phyloP scores from a whole-genome alignment of 257 asterid genomes.

The Handroanthus guayacan region DNA sequence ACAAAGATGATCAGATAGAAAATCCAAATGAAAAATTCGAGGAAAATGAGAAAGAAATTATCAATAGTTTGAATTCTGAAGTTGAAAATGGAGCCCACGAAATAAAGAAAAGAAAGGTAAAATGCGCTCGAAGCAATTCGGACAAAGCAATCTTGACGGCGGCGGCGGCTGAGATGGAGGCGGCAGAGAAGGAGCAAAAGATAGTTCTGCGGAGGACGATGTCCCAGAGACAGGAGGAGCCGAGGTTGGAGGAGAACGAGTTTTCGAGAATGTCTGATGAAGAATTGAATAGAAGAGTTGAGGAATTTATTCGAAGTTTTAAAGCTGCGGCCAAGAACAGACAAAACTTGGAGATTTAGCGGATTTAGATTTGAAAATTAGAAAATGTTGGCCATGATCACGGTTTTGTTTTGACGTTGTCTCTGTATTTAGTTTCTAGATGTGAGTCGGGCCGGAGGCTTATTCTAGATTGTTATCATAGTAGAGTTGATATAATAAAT shows the following conservation, averaged over 20 bases:
- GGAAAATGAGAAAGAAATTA: neutral
- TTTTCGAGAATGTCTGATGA: conserved; percentile 66
- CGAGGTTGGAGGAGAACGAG: conserved; percentile 48
- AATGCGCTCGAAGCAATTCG: conserved; percentile 43
- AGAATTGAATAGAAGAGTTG: conserved; percentile 66
- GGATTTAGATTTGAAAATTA: conserved; percentile 20
- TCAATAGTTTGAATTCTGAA: too few species aligned
- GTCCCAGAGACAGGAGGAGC: conserved; percentile 42
- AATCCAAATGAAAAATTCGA: neutral
- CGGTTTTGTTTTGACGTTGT: conserved; percentile 9
- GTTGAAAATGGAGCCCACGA: neutral
- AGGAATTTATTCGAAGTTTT: conserved; percentile 64
- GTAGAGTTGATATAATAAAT: neutral
- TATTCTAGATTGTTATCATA: neutral
- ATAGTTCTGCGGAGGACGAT: conserved; percentile 40
- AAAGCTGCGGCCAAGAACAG: conserved; percentile 55
- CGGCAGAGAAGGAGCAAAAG: conserved; percentile 22
- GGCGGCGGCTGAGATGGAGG: neutral
- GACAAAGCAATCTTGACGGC: conserved; percentile 28
- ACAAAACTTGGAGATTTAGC: conserved; percentile 15
- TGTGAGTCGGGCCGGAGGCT: neutral
- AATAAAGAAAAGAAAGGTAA: conserved; percentile 24
- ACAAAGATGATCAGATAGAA: neutral
- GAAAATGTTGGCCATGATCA: neutral
- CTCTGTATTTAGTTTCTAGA: neutral